These are phyloP conservation scores for Paspalum vaginatum DNA, from an alignment of 176 grass and related monocot genomes.

Conservation along the genomic window DNA sequence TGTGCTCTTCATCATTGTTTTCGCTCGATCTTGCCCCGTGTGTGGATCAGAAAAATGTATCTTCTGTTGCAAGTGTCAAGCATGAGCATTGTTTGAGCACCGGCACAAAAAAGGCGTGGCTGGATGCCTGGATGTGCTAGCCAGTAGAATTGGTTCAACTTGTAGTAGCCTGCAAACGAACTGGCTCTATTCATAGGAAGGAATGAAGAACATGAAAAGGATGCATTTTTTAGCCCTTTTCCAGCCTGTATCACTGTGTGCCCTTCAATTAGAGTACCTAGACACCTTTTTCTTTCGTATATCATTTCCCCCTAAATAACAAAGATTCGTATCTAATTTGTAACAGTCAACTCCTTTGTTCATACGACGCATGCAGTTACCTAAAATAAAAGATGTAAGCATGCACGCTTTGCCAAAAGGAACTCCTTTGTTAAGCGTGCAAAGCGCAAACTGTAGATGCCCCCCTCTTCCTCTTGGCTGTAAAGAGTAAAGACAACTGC, in stretches of 20 bases:
- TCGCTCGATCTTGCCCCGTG: conserved; percentile 2
- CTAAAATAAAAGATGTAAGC: not conserved
- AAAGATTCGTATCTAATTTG: not conserved
- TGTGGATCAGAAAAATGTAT: conserved; percentile 6
- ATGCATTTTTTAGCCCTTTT: not conserved
- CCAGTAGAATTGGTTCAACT: not conserved
- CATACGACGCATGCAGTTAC: not conserved
- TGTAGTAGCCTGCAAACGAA: not conserved
- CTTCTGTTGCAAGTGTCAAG: conserved; percentile 25
- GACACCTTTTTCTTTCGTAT: not conserved
- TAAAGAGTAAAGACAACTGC: conserved; percentile 32
- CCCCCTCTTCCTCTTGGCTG: conserved; percentile 18
- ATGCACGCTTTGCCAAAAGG: too few species aligned
- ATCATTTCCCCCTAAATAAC: not conserved
- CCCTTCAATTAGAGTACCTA: not conserved
- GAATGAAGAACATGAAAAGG: not conserved
- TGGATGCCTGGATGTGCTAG: not conserved
- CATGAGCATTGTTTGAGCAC: conserved; percentile 14
- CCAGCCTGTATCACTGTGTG: not conserved
- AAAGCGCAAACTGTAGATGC: not conserved
- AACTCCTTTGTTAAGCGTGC: not conserved
- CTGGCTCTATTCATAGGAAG: not conserved
- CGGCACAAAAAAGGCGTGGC: not conserved
- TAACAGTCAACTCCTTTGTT: not conserved
- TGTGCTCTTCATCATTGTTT: conserved; percentile 32